Base-by-base conservation (phyloP, 2,329 filamentous ascomycete species). In the Nothophoma quercina region DNA sequence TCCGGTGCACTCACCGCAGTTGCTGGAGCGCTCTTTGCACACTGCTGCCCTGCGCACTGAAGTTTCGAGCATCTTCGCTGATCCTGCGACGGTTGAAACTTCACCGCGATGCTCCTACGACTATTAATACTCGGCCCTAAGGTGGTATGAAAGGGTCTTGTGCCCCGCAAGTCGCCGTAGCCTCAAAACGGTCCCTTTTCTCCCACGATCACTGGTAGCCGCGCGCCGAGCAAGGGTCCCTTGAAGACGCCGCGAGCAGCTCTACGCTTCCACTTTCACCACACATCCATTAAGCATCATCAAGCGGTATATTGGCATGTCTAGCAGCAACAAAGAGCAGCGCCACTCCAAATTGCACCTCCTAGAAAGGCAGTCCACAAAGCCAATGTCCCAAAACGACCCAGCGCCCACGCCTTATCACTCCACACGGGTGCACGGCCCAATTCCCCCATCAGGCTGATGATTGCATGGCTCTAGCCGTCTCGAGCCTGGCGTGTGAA, bases 71-170 rank as follows among this genome's bases (percentile, higher is more conserved):
- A 7, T 32, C 42, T 25, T 21, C 9, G 35, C 15, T 30, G 29
- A 19, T 34, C 19, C 42, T 41, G 23, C 30, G 4, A 18, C 21
- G 1, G 29, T 33, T 35, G 25, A 46, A 36, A 36, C 34, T 28
- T 39, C 28, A 16, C 22, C 18, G 23, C 25, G 18, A 30, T 39
- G 43, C 26, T 38, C 15, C 26, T 48, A 33, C 38, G 43, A 23
- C 43, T 48, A 48, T 43, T 28, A 25, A 38, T 53, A 33, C 50
- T 38, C 50, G 50, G 36, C 2, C 50, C 50, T 43, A n/a, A n/a
- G n/a, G n/a, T n/a, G n/a, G n/a, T 15, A 48, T 39, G 43, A 33
- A 53, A 53, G 39, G 50, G 50, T 43, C 39, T 21, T 43, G 32
- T 33, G n/a, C 32, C 46, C 46, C 46, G 44, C 44, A 48, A 46